Evolutionary conservation across 495 filamentous ascomycete species (phyloP), one percentile per base, ranked within the genome.

Genomic region (Bacidia rubella): DNA sequence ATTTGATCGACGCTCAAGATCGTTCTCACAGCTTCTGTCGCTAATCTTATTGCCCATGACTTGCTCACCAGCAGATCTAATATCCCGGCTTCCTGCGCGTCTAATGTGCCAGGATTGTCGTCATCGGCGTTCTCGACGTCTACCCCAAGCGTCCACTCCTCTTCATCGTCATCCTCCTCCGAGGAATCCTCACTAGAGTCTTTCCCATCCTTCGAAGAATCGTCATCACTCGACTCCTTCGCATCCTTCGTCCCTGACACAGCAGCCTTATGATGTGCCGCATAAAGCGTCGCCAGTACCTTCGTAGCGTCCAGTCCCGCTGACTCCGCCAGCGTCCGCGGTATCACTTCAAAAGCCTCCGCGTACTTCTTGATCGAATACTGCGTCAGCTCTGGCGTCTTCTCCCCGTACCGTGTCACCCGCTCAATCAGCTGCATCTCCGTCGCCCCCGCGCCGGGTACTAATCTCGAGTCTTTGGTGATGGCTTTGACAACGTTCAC

Each of bases 401-500:
- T 86, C 60, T 97, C 92, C 1, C 81, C 92, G 52, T 87, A 82
- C 41, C 82, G 83, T 57, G 83, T 81, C 68, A 99, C 86, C 57
- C 89, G 81, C 72, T 94, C 89, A 20, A 95, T 82, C 45, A 99
- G 77, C 70, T 96, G 87, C 70, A 96, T 83, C 68, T 99, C 93
- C 48, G 92, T 87, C 23, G 93, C 93, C 50, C 93, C 93, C 40
- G 93, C 93, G 47, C 93, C 93, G 47, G 93, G 90, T 0, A 97
- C 88, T 19, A 99, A 76, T 49, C 86, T 78, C 27, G 89, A 71
- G 63, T 97, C 93, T 65, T 86, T 85, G 54, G 92, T 96, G 69
- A 97, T 90, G 54, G 93, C 92, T 71, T 99, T 99, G 62, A 99
- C 86, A 46, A 94, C 93, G 63, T 95, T 99, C 61, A 99, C 93